Evolutionary conservation across 129 eudicot species (phyloP).

Genomic region (Smallanthus sonchifolius): DNA sequence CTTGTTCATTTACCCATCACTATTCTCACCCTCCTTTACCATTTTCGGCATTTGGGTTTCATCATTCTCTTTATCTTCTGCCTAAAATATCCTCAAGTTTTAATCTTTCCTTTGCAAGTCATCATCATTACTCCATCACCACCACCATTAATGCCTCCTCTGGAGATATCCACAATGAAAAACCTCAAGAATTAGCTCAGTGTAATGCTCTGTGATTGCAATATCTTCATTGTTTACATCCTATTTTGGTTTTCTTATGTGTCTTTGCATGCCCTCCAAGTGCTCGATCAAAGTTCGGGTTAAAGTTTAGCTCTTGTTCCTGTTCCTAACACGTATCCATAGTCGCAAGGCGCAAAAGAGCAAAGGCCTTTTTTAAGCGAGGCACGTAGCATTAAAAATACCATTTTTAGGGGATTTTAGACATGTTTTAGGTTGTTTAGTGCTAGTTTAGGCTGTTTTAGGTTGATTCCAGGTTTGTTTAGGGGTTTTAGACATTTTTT

Average conservation of each 20-base stretch:
- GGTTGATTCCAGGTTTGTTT: too few relatives aligned
- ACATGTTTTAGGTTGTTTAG: too few relatives aligned
- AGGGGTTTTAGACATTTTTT: too few relatives aligned
- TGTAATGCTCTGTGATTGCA: background rate
- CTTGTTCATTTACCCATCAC: conserved; percentile 5
- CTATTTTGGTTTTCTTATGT: background rate
- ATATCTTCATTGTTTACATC: background rate
- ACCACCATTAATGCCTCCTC: conserved; percentile 4
- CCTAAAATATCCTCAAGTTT: conserved; percentile 11
- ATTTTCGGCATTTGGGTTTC: conserved; percentile 6
- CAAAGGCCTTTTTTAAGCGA: too few relatives aligned
- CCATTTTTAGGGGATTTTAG: too few relatives aligned
- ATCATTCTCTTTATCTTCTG: background rate
- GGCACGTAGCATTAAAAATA: too few relatives aligned
- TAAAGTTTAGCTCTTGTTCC: background rate
- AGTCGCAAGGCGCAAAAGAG: too few relatives aligned
- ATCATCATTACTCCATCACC: conserved; percentile 2
- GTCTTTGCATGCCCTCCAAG: conserved; percentile 11
- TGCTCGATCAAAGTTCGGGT: conserved; percentile 24
- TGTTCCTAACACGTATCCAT: too few relatives aligned
- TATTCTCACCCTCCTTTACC: background rate
- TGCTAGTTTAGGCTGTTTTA: too few relatives aligned
- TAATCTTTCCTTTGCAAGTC: conserved; percentile 7
- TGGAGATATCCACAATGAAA: conserved; percentile 7
- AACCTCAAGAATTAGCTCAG: conserved; percentile 10